Percentiles rank a stretch among this genome's conserved stretches.
These are phyloP conservation scores for Neurospora terricola DNA, from an alignment of 495 filamentous ascomycete genomes.

Conservation along the genomic window DNA sequence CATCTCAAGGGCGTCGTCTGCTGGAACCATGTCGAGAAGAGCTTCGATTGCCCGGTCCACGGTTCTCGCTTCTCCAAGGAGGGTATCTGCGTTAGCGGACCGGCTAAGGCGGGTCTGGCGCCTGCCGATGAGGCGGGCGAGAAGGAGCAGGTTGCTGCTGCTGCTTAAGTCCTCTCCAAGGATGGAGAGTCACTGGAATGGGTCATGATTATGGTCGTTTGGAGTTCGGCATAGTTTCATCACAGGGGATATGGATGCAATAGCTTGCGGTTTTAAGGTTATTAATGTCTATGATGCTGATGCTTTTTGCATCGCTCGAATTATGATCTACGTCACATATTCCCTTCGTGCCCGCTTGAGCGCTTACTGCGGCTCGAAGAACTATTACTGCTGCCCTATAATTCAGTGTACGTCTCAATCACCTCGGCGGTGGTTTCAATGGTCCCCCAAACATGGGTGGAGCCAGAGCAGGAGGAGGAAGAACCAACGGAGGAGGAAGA, in stretches of 20 bases:
- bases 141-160: constrained; percentile 8
- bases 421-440: neutral
- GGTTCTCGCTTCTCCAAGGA: constrained; percentile 45
- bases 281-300: too few species aligned
- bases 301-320: too few species aligned
- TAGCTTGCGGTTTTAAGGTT: too few species aligned
- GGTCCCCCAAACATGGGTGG: neutral
- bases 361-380: neutral
- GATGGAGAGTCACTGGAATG: neutral
- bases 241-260: too few species aligned
- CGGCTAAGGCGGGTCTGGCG: constrained; percentile 31
- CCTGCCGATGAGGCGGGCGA: constrained; percentile 13
- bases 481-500: neutral
- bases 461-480: neutral
- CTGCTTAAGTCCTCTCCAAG: neutral
- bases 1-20: constrained; percentile 46
- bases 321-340: too few species aligned
- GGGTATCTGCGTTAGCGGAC: constrained; percentile 42
- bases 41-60: constrained; percentile 46
- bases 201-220: neutral
- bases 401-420: neutral
- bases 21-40: constrained; percentile 47
- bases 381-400: neutral
- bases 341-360: too few species aligned
- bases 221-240: neutral